Conservation (phyloP, 169 alveolate species). For the Babesia ovata region DNA sequence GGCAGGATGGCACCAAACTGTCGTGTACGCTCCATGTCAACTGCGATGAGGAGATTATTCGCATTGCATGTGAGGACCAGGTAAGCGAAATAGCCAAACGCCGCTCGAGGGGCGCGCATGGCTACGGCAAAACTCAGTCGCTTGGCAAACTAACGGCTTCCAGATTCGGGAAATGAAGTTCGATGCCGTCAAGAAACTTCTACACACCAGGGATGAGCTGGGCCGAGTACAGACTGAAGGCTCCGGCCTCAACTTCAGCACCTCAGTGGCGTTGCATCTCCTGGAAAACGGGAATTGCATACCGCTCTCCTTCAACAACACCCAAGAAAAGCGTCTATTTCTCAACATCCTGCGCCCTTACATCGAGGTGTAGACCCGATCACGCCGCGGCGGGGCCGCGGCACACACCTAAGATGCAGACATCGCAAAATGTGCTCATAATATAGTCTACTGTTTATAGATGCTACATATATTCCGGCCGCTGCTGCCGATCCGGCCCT, state of each 20-base stretch:
- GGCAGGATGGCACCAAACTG: slow-evolving; percentile 60
- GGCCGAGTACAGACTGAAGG: slow-evolving; percentile 84
- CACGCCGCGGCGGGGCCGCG: slow-evolving; percentile 41
- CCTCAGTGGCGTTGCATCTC: slow-evolving; percentile 83
- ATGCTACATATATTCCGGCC: not conserved
- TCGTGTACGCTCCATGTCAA: slow-evolving; percentile 61
- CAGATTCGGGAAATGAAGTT: slow-evolving; percentile 79
- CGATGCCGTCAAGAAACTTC: slow-evolving; percentile 72
- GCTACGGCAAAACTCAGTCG: not conserved
- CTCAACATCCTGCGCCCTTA: slow-evolving; percentile 73
- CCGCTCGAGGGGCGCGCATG: not conserved
- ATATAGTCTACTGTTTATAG: not conserved
- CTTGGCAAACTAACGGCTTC: not conserved
- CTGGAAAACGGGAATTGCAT: slow-evolving; percentile 86
- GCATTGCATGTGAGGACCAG: slow-evolving; percentile 68
- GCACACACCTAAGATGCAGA: slow-evolving; percentile 11
- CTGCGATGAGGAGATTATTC: slow-evolving; percentile 31
- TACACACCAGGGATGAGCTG: slow-evolving; percentile 83
- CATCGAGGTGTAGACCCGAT: slow-evolving; percentile 63
- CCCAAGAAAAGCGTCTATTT: slow-evolving; percentile 80
- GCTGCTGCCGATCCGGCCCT: not conserved
- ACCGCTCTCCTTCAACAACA: slow-evolving; percentile 79
- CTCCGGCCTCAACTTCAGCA: slow-evolving; percentile 72
- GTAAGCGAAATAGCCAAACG: slow-evolving; percentile 31
- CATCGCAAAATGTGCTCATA: slow-evolving; percentile 13